Percentiles rank a stretch among this genome's conserved stretches.
Evolutionary conservation across 352 stramenopile genomes (phyloP).

Genomic region (Phytopythium mirpurense): DNA sequence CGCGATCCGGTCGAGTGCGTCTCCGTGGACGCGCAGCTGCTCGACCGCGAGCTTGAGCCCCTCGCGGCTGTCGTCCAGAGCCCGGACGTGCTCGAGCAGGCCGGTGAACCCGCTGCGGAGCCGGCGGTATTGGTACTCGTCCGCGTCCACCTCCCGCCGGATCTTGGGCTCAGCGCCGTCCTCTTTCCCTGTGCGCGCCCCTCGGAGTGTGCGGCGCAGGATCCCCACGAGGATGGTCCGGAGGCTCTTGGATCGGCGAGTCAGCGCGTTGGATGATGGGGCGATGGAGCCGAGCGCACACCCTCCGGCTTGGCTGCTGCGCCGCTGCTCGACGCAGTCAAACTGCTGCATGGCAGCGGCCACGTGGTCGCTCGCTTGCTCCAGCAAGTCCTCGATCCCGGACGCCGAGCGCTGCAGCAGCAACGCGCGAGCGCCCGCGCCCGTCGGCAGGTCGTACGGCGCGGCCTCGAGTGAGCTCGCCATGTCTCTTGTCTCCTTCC

Average conservation of each 20-base stretch:
- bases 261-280: background rate
- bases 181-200: background rate
- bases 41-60: constrained; percentile 18
- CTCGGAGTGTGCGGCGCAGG: background rate
- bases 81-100: constrained; percentile 26
- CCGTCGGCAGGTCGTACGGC: background rate
- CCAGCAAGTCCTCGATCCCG: constrained; percentile 1
- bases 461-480: background rate
- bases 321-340: background rate
- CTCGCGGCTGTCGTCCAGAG: constrained; percentile 18
- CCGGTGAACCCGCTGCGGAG: constrained; percentile 21
- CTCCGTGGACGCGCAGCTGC: constrained; percentile 12
- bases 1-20: constrained; percentile 10
- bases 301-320: background rate
- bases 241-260: background rate
- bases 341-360: constrained; percentile 4
- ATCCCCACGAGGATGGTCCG: background rate
- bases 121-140: constrained; percentile 16
- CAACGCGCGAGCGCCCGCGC: background rate
- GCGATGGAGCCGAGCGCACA: too few relatives aligned
- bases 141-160: background rate
- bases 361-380: constrained; percentile 3
- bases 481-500: background rate
- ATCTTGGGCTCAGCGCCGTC: background rate
- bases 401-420: background rate